These are phyloP conservation scores for Garcia nutans DNA, from an alignment of 345 rosid species.

Conservation along the genomic window DNA sequence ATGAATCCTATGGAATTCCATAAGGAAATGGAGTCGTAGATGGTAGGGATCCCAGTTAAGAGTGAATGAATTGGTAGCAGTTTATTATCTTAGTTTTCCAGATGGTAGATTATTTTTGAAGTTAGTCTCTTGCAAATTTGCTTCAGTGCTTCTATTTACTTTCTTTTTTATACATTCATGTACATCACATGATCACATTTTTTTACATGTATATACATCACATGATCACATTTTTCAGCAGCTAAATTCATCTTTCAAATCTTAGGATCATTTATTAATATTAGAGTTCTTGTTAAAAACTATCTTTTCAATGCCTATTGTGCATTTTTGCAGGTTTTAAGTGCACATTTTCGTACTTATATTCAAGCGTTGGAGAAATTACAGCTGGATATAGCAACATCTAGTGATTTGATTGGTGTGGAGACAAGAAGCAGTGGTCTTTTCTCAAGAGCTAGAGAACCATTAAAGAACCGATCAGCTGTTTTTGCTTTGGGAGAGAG, in stretches of 20 bases:
- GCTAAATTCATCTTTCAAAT: not conserved
- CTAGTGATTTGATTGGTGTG: conserved; percentile 90
- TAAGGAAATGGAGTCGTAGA: too few species aligned
- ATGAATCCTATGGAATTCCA: too few species aligned
- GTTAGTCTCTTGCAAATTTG: not conserved
- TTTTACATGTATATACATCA: not conserved
- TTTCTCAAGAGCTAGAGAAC: conserved; percentile 85
- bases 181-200: not conserved
- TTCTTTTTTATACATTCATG: too few species aligned
- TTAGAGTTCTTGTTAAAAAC: not conserved
- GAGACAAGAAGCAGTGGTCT: conserved; percentile 86
- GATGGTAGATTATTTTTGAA: not conserved
- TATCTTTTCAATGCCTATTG: not conserved
- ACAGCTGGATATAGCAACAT: conserved; percentile 93
- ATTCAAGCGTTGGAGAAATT: conserved; percentile 94
- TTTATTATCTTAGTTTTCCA: too few species aligned
- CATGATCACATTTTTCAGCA: not conserved
- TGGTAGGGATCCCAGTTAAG: too few species aligned
- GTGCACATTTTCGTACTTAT: conserved; percentile 98
- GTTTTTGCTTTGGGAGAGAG: conserved; percentile 95
- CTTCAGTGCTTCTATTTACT: not conserved
- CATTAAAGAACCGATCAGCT: conserved; percentile 85
- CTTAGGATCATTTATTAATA: not conserved
- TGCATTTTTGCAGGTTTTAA: conserved; percentile 70
- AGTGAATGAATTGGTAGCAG: too few species aligned